Evolutionary conservation across 495 filamentous ascomycete species (phyloP), one percentile per base, ranked within the genome.

Genomic region (Aspergillus olivimuriae): DNA sequence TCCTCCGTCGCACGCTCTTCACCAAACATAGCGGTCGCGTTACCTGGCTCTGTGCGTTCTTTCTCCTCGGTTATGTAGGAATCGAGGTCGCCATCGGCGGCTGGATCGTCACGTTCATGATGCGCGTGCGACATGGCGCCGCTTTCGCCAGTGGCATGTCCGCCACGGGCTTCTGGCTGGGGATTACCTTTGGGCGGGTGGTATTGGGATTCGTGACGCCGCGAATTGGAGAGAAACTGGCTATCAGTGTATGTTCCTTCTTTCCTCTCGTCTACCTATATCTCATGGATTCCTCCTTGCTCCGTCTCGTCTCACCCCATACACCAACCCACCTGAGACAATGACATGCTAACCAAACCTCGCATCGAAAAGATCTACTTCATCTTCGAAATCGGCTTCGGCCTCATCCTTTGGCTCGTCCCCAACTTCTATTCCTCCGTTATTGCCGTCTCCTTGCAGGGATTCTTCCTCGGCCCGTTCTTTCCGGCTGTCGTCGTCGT

Each of bases 401-500:
- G 81, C 41, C 57, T 87, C 0, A 53, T 86, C 2, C 78, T 86
- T 37, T 82, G 76, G 75, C 76, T 82, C 10, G 80, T 86, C 1
- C 85, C 85, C 4, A 75, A 83, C 40, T 84, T 89, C 60, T 77
- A 83, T 51, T 79, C 82, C 26, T 84, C 81, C 9, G 83, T 83
- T 2, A 72, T 87, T 14, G 80, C 82, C 12, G 72, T 87, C 26
- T 70, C 77, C 14, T 58, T 88, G 6, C 71, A 84, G 14, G 86
- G 86, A 2, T 86, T 90, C 69, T 86, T 89, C 58, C 61, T 81
- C 0, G 81, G 77, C 0, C 76, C 74, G 5, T 49, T 78, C 11
- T 80, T 92, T 62, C 89, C 89, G 0, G 86, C 83, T 2, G 85
- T 78, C 11, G 75, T 95, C 11, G 78, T 91, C 9, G 82, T 80